Evolutionary conservation across 441 rosid species (phyloP), one percentile per base, ranked within the genome.

Genomic region (Eruca vesicaria): DNA sequence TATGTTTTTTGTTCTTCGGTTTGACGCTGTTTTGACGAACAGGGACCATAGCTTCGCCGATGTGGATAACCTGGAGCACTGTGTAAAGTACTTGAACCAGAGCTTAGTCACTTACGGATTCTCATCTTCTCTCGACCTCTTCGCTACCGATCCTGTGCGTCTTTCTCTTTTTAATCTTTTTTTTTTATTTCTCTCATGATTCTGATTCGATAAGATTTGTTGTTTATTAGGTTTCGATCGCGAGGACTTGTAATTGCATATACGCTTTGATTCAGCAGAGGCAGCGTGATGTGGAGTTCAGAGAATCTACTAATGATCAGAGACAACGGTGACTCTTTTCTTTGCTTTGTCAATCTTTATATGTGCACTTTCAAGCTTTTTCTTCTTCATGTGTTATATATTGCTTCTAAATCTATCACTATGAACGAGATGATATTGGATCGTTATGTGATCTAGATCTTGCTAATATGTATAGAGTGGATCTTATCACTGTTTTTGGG

Each of bases 41-140:
- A 89, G 97, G 57, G 97, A 91, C 35, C 81, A 79, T 43, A 68
- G 82, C 59, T 88, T 91, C 73, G 94, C 93, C 0, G 90, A 88
- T 86, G 89, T 80, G 12, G 86, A 73, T 32, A 94, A 94, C 81
- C 73, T 93, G 75, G 98, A 93, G 73, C 93, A 92, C 14, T 95
- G 99, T 85, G 82, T 89, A 0, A 93, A 91, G 83, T 95, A 91
- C 82, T 80, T 93, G 80, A 95, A 91, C 71, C 99, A 93, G 80
- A 88, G 96, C 66, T 97, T 95, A 23, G 95, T 95, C 65, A 91
- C 99, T 31, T 95, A 85, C 61, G 98, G 99, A 31, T 93, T 95
- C 70, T 86, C 99, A 0, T 92, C 99, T 63, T 95, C 98, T 26
- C 97, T 95, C 16, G 99, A 95, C 85, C 92, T 95, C 21, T 89